These are phyloP conservation scores for Saccharomyces hybrid DNA, from an alignment of 1,139 yeast species.

Conservation along the genomic window DNA sequence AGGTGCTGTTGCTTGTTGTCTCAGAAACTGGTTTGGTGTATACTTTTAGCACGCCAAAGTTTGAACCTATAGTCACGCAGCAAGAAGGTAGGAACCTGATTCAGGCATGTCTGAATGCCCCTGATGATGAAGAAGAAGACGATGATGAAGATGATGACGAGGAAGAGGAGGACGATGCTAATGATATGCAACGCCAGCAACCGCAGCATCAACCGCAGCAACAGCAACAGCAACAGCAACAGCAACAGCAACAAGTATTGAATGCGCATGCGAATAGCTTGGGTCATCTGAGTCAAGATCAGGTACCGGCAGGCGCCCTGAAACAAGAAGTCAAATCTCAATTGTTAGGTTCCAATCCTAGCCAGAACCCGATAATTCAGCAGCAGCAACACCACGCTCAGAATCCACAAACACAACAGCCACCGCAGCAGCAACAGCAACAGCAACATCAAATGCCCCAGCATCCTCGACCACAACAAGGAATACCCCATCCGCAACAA, in stretches of 20 bases:
- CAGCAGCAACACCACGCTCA: conserved; percentile 9
- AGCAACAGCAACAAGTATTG: conserved; percentile 11
- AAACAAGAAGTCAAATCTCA: not conserved
- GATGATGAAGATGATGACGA: conserved; percentile 39
- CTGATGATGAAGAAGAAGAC: conserved; percentile 47
- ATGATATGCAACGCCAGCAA: conserved; percentile 10
- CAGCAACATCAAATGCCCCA: conserved; percentile 35
- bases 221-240: conserved; percentile 5
- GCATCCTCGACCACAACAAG: conserved; percentile 17
- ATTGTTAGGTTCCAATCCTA: not conserved
- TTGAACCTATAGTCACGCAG: conserved; percentile 94
- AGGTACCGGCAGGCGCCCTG: not conserved
- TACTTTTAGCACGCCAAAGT: conserved; percentile 97
- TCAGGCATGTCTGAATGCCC: conserved; percentile 95
- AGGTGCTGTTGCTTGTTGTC: conserved; percentile 85
- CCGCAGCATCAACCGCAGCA: conserved; percentile 9
- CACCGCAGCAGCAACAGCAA: conserved; percentile 16
- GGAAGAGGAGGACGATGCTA: conserved; percentile 4
- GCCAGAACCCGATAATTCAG: conserved; percentile 3
- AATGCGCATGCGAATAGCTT: not conserved
- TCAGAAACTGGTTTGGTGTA: conserved; percentile 96
- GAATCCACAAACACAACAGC: not conserved
- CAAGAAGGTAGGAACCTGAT: conserved; percentile 94
- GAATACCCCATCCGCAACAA: conserved; percentile 12
- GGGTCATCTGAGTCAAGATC: not conserved